phyloP scores from a whole-genome alignment of 441 rosid species.

The Raphanus hybrid region DNA sequence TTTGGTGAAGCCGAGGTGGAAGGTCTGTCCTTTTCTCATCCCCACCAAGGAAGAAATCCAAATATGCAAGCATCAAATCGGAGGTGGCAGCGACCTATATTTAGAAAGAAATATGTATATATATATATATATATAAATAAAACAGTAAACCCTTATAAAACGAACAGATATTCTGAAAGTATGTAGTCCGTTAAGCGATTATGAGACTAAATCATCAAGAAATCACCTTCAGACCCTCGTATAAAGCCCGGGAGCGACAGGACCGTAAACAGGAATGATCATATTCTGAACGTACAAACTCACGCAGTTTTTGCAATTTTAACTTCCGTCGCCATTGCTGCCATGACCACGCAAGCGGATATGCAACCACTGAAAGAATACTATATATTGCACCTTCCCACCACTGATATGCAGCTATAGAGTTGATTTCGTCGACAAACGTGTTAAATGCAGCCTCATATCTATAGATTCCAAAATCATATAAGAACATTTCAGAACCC shows the following conservation, averaged over 20 bases:
- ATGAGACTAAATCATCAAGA: conserved; percentile 19
- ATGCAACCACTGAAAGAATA: conserved; percentile 79
- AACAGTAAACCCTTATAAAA: too few species aligned
- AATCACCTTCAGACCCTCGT: conserved; percentile 96
- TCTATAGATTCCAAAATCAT: conserved; percentile 57
- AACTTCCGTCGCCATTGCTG: conserved; percentile 95
- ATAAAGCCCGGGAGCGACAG: conserved; percentile 98
- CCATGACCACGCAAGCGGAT: conserved; percentile 99
- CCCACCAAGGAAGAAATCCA: conserved; percentile 99
- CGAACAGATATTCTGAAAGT: conserved; percentile 15
- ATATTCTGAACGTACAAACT: conserved; percentile 99
- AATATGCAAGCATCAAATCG: conserved; percentile 94
- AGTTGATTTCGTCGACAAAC: conserved; percentile 97
- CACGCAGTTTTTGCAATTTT: conserved; percentile 90
- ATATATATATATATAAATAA: too few species aligned
- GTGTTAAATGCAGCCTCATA: conserved; percentile 95
- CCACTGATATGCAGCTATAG: conserved; percentile 97
- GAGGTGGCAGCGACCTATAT: conserved; percentile 94
- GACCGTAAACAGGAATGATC: conserved; percentile 99
- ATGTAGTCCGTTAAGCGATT: conserved; percentile 22
- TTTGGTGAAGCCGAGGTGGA: conserved; percentile 86
- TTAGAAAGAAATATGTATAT: background rate
- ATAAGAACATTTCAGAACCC: conserved; percentile 30
- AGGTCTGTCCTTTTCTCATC: conserved; percentile 98
- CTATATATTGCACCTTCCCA: conserved; percentile 98